Evolutionary conservation across 2,329 filamentous ascomycete species (phyloP).

Genomic region (Ophiostoma tasmaniense): DNA sequence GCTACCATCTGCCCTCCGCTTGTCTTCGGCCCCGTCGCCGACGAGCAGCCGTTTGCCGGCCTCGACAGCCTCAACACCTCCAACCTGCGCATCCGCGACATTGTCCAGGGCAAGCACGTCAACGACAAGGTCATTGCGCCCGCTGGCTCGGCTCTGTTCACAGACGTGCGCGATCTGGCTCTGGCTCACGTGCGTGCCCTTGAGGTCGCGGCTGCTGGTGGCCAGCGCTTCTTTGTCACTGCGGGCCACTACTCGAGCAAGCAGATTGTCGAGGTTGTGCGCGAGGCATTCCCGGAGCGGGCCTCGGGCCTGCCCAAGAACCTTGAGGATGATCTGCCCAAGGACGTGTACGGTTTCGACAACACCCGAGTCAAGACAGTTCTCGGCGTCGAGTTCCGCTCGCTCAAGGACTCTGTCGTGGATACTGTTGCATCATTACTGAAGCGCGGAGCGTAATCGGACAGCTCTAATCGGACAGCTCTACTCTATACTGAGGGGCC

Average conservation of each 20-base stretch:
- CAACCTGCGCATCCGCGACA: constrained; percentile 5
- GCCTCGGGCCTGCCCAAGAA: background rate
- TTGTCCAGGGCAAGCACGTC: background rate
- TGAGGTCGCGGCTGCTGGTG: constrained; percentile 32
- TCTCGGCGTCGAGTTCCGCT: background rate
- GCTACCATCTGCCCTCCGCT: constrained; percentile 24
- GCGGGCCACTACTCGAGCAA: constrained; percentile 27
- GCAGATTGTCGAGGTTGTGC: background rate
- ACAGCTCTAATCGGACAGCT: background rate
- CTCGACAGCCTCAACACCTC: constrained; percentile 8
- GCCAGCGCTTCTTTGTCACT: constrained; percentile 43
- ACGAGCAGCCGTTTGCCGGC: background rate
- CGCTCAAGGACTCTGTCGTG: background rate
- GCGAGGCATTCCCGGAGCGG: background rate
- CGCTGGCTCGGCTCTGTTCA: constrained; percentile 1
- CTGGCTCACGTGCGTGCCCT: constrained; percentile 6
- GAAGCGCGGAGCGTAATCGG: background rate
- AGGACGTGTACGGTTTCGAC: background rate
- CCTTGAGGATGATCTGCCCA: background rate
- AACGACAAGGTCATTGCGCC: background rate
- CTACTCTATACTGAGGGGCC: background rate
- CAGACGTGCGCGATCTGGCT: constrained; percentile 7
- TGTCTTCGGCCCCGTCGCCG: constrained; percentile 15
- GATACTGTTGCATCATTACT: background rate
- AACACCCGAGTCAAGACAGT: background rate